Percentiles rank a stretch among this genome's conserved stretches.
phyloP scores from a whole-genome alignment of 192 early-diverging fungal species.

The Spizellomyces punctatus region DNA sequence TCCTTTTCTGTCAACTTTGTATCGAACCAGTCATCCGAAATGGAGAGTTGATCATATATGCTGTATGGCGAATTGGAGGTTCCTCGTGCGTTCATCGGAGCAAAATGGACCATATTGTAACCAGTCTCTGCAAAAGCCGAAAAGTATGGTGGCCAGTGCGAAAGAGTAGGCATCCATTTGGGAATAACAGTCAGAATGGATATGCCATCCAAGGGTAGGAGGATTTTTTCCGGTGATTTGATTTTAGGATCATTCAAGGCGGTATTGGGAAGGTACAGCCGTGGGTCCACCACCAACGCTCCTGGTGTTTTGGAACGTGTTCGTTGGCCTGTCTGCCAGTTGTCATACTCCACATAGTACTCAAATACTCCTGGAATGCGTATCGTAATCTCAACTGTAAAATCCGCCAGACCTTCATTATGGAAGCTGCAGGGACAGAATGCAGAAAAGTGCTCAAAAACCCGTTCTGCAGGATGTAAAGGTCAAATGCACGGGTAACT shows the following conservation, averaged over 20 bases:
- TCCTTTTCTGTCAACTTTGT: constrained; percentile 56
- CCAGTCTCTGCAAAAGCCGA: constrained; percentile 70
- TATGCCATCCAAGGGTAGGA: constrained; percentile 86
- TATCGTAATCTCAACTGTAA: constrained; percentile 67
- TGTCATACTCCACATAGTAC: constrained; percentile 77
- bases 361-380: constrained; percentile 79
- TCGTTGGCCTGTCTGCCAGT: constrained; percentile 1
- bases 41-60: constrained; percentile 91
- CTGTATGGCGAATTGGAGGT: constrained; percentile 97
- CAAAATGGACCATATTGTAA: constrained; percentile 99
- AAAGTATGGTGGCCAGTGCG: constrained; percentile 76
- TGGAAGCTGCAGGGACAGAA: constrained; percentile 33
- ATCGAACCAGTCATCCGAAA: constrained; percentile 87
- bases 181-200: constrained; percentile 90
- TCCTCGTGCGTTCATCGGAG: constrained; percentile 90
- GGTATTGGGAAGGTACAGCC: constrained; percentile 56
- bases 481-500: too few species aligned
- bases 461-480: constrained; percentile 40
- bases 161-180: constrained; percentile 92
- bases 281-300: constrained; percentile 89
- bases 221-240: not conserved
- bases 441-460: constrained; percentile 43
- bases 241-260: not conserved
- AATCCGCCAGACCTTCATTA: constrained; percentile 55
- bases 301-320: constrained; percentile 50